phyloP scores from a whole-genome alignment of 768 basidiomycete species.

The Boletus bicolor region DNA sequence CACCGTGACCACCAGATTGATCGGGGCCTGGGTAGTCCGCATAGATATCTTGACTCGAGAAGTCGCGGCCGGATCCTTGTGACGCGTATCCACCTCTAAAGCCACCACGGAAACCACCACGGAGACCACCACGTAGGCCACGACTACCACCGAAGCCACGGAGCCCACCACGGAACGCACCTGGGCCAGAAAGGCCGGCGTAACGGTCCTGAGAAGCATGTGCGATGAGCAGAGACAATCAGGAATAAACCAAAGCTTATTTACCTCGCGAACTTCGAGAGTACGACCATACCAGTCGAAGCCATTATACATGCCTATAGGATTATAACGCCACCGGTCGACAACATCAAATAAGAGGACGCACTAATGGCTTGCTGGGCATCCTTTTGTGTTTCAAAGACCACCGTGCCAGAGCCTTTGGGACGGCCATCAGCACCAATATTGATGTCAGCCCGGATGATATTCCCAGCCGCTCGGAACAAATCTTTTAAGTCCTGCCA shows the following conservation, averaged over 20 bases:
- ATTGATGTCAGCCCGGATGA: slow-evolving; percentile 94
- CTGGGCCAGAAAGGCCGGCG: slow-evolving; percentile 74
- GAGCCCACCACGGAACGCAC: slow-evolving; percentile 54
- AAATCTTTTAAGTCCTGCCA: slow-evolving; percentile 99
- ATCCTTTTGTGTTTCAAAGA: slow-evolving; percentile 88
- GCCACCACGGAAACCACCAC: slow-evolving; percentile 50
- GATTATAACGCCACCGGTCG: not conserved
- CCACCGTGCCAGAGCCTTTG: slow-evolving; percentile 96
- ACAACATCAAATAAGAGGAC: slow-evolving; percentile 29
- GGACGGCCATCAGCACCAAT: slow-evolving; percentile 90
- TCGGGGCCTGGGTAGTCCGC: slow-evolving; percentile 92
- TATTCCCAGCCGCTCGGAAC: slow-evolving; percentile 93
- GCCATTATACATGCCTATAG: slow-evolving; percentile 89
- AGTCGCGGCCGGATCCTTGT: slow-evolving; percentile 55
- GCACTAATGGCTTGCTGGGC: slow-evolving; percentile 88
- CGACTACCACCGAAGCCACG: slow-evolving; percentile 50
- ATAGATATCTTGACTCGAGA: slow-evolving; percentile 86
- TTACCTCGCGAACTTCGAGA: slow-evolving; percentile 92
- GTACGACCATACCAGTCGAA: slow-evolving; percentile 96
- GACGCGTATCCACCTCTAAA: slow-evolving; percentile 56
- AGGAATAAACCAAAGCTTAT: slow-evolving; percentile 8
- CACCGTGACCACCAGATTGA: slow-evolving; percentile 42
- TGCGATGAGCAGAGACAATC: not conserved
- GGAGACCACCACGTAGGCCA: slow-evolving; percentile 19
- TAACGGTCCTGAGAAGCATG: slow-evolving; percentile 70